Base-by-base conservation (phyloP, 164 flowering plant genomes). In the Dillenia turbinata region DNA sequence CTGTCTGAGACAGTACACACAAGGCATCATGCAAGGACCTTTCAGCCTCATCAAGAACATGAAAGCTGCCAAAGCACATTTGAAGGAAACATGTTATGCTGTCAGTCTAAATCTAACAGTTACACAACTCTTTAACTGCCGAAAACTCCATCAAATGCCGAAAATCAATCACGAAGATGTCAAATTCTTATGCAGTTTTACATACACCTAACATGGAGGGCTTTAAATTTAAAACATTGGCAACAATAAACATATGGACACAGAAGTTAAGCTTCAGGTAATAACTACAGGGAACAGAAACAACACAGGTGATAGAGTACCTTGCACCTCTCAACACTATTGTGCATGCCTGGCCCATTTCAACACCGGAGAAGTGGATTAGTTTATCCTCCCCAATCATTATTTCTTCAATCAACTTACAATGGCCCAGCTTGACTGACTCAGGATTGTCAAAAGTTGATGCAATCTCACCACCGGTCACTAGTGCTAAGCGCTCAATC, bases 401-500 rank as follows among this genome's bases (percentile, higher is more conserved):
- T 54, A 95, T 88, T 77, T 95, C 99, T 69, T 95, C 99, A 49
- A 95, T 95, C 45, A 89, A 90, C 70, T 92, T 86, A 88, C 99
- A 95, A 49, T 85, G 90, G 12, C 99, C 99, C 66, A 92, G 96
- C 76, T 90, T 95, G 44, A 95, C 97, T 6, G 97, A 89, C 75
- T 92, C 97, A 1, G 99, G 99, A 77, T 95, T 92, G 72, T 95
- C 99, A 77, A 95, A 95, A 9, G 97, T 95, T 33, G 99, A 95
- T 60, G 97, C 99, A 67, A 95, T 91, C 73, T 95, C 99, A 62
- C 97, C 97, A 58, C 99, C 99, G 71, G 99, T 95, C 54, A 95
- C 99, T 12, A 95, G 72, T 17, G 87, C 99, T 67, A 92, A 73
- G 3, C 97, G 90, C 69, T 95, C 99, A 77, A 95, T 95, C 12